Evolutionary conservation across 768 basidiomycete species (phyloP).

Genomic region (Auricularia sp.): DNA sequence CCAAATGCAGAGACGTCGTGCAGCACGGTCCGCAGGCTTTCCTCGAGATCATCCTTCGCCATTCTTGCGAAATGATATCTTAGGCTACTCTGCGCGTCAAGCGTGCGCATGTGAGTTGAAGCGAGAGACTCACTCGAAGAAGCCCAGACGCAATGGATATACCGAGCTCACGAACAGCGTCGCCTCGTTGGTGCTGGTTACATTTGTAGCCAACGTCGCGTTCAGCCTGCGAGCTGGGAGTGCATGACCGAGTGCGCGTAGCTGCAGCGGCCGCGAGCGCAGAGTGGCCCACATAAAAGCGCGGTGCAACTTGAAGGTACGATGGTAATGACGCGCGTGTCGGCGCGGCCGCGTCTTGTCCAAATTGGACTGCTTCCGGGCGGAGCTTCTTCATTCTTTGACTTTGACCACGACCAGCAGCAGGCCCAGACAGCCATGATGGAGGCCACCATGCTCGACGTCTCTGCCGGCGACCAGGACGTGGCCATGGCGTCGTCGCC

Average conservation of each 20-base stretch:
- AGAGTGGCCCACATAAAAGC: no score
- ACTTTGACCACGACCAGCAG: background rate
- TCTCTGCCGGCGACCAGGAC: background rate
- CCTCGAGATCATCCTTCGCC: slow-evolving; percentile 49
- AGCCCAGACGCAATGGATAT: no score
- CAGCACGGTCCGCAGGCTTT: slow-evolving; percentile 37
- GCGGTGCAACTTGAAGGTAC: no score
- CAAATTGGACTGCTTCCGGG: background rate
- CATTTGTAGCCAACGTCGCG: no score
- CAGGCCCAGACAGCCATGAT: background rate
- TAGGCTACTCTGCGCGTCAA: slow-evolving; percentile 29
- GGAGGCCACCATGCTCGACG: background rate
- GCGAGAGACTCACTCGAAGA: background rate
- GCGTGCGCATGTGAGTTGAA: background rate
- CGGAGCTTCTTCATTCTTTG: background rate
- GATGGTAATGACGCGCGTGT: background rate
- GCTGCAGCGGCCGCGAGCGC: no score
- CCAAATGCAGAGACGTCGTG: slow-evolving; percentile 41
- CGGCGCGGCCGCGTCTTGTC: background rate
- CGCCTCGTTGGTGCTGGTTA: no score
- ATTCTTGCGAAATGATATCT: slow-evolving; percentile 55
- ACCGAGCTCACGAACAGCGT: no score
- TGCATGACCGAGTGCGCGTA: no score
- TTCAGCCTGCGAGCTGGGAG: no score
- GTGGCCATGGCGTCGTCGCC: background rate